phyloP scores from a whole-genome alignment of 768 basidiomycete genomes.

The Mycena capillaripes region DNA sequence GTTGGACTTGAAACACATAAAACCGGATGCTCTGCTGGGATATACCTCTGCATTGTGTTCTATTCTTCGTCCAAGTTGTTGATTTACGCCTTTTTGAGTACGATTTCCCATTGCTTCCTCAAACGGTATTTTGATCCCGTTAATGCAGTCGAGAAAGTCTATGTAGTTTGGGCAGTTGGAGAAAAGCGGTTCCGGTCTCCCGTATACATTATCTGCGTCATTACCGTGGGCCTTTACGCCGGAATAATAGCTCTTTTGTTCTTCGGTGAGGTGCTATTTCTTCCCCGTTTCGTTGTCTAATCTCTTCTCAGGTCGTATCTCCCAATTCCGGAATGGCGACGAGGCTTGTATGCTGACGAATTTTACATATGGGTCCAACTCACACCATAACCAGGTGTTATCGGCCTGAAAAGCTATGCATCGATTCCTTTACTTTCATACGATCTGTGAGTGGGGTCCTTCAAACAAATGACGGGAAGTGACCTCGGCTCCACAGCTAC shows the following conservation, averaged over 20 bases:
- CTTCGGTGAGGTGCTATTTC: neutral
- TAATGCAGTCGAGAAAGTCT: slow-evolving; percentile 14
- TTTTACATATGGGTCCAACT: neutral
- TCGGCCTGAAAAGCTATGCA: slow-evolving; percentile 12
- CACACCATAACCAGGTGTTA: neutral
- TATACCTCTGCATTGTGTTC: slow-evolving; percentile 26
- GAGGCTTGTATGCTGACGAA: slow-evolving; percentile 6
- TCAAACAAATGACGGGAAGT: slow-evolving; percentile 30
- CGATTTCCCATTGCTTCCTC: no score
- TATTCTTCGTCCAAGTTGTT: slow-evolving; percentile 18
- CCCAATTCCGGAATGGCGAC: slow-evolving; percentile 16
- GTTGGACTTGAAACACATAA: slow-evolving; percentile 19
- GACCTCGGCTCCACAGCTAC: slow-evolving; percentile 25
- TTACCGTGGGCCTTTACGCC: slow-evolving; percentile 15
- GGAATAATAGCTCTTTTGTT: slow-evolving; percentile 17
- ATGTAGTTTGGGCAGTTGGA: slow-evolving; percentile 19
- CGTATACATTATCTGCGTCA: slow-evolving; percentile 6
- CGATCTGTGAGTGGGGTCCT: slow-evolving; percentile 24
- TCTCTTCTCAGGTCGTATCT: slow-evolving; percentile 9
- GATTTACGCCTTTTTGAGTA: slow-evolving; percentile 21
- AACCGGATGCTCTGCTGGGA: slow-evolving; percentile 18
- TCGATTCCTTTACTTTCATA: slow-evolving; percentile 16
- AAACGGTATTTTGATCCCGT: neutral
- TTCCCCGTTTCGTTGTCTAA: neutral
- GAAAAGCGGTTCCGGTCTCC: slow-evolving; percentile 19